Evolutionary conservation across 2,329 filamentous ascomycete species (phyloP).

Genomic region (Huntiella omanensis): DNA sequence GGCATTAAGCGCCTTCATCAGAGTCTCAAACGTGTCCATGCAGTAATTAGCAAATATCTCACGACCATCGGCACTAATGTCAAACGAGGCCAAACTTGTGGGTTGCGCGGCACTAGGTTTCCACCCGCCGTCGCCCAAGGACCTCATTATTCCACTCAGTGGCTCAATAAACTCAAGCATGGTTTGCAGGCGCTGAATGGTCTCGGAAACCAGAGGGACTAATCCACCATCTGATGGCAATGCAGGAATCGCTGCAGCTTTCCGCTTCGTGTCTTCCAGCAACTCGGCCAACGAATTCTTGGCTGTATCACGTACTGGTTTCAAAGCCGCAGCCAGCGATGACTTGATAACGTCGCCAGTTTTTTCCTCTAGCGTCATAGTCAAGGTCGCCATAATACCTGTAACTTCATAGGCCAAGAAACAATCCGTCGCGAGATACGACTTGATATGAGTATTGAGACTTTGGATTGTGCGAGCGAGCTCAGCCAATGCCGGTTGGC

Average conservation of each 20-base stretch:
- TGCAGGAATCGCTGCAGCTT: slow-evolving; percentile 42
- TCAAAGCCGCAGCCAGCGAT: slow-evolving; percentile 65
- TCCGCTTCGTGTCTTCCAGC: slow-evolving; percentile 63
- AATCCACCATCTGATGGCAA: slow-evolving; percentile 64
- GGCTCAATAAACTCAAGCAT: slow-evolving; percentile 77
- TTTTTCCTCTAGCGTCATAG: slow-evolving; percentile 58
- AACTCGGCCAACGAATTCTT: slow-evolving; percentile 71
- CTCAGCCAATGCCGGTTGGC: slow-evolving; percentile 58
- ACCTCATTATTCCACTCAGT: slow-evolving; percentile 76
- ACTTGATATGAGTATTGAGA: slow-evolving; percentile 74
- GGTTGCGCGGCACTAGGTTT: slow-evolving; percentile 36
- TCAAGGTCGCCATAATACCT: slow-evolving; percentile 67
- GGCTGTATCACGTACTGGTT: slow-evolving; percentile 79
- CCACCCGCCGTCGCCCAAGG: slow-evolving; percentile 87
- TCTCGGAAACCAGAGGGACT: slow-evolving; percentile 60
- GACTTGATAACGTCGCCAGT: slow-evolving; percentile 66
- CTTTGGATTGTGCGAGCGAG: slow-evolving; percentile 74
- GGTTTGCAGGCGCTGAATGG: slow-evolving; percentile 68
- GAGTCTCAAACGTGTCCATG: slow-evolving; percentile 66
- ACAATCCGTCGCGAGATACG: slow-evolving; percentile 75
- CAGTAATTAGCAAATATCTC: slow-evolving; percentile 83
- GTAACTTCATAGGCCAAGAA: slow-evolving; percentile 91
- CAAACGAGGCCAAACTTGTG: slow-evolving; percentile 52
- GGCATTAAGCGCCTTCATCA: slow-evolving; percentile 56
- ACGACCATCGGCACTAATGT: slow-evolving; percentile 73